phyloP scores from a whole-genome alignment of 371 early-diverging fungal species.

The Umbelopsis sp. region DNA sequence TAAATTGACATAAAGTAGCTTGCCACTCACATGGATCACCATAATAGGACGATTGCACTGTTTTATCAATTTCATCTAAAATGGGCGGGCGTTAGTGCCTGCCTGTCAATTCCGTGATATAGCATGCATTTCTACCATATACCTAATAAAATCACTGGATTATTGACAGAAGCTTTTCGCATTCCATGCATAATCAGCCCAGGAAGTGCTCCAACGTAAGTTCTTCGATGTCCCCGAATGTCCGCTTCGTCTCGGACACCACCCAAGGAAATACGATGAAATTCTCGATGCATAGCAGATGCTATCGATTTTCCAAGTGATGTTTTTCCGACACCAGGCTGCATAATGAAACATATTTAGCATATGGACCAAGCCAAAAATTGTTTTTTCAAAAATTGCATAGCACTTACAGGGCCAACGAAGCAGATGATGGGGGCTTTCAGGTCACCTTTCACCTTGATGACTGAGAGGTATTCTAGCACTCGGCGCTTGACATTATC shows the following conservation, averaged over 20 bases:
- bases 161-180: conserved; percentile 71
- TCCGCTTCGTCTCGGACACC: conserved; percentile 91
- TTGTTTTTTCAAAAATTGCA: background rate
- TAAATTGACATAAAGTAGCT: background rate
- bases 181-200: conserved; percentile 85
- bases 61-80: conserved; percentile 83
- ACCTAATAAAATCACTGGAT: conserved; percentile 80
- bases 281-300: conserved; percentile 77
- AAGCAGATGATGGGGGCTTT: conserved; percentile 88
- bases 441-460: conserved; percentile 76
- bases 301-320: conserved; percentile 83
- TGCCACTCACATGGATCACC: conserved; percentile 67
- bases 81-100: background rate
- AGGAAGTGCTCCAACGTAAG: conserved; percentile 90
- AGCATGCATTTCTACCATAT: background rate
- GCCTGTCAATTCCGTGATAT: conserved; percentile 2
- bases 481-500: conserved; percentile 84
- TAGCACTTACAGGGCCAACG: conserved; percentile 61
- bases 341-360: conserved; percentile 12
- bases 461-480: conserved; percentile 82
- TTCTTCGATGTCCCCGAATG: conserved; percentile 88
- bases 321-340: conserved; percentile 87
- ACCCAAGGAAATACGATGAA: conserved; percentile 84
- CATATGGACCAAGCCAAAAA: background rate
- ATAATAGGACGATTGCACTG: conserved; percentile 64